phyloP scores from a whole-genome alignment of 306 rosid genomes.

The Crotalaria pallida region DNA sequence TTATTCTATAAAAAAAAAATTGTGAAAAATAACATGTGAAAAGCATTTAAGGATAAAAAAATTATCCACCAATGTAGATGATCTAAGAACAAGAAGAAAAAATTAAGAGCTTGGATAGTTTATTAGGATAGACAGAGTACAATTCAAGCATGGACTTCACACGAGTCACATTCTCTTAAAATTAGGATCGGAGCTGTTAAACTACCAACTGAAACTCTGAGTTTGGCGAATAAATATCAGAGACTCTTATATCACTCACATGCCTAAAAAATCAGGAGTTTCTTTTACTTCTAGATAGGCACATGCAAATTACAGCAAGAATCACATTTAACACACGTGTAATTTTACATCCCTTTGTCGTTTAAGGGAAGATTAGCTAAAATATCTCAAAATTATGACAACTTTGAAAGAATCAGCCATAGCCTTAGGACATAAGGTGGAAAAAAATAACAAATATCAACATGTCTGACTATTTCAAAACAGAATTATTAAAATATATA shows the following conservation, averaged over 20 bases:
- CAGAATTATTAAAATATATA: neutral
- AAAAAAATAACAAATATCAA: neutral
- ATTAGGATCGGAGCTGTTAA: neutral
- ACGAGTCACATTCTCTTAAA: too few relatives aligned
- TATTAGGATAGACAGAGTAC: too few relatives aligned
- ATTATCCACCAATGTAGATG: too few relatives aligned
- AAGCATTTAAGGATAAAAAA: too few relatives aligned
- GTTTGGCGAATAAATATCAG: neutral
- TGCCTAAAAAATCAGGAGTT: neutral
- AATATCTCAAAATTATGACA: neutral
- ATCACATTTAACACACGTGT: neutral
- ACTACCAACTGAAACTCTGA: neutral
- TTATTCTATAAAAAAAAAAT: too few relatives aligned
- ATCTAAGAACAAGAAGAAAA: too few relatives aligned
- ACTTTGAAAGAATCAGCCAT: slow-evolving; percentile 5
- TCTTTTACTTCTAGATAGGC: neutral
- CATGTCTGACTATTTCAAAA: neutral
- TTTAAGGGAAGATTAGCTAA: neutral
- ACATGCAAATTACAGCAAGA: neutral
- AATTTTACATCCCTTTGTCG: neutral
- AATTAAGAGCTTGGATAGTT: too few relatives aligned
- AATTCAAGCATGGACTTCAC: too few relatives aligned
- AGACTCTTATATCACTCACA: neutral
- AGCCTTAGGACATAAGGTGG: neutral
- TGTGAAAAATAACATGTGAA: too few relatives aligned